Percentiles rank a stretch among this genome's conserved stretches.
Evolutionary conservation across 2,329 filamentous ascomycete species (phyloP).

Genomic region (Colletotrichum spaethianum): DNA sequence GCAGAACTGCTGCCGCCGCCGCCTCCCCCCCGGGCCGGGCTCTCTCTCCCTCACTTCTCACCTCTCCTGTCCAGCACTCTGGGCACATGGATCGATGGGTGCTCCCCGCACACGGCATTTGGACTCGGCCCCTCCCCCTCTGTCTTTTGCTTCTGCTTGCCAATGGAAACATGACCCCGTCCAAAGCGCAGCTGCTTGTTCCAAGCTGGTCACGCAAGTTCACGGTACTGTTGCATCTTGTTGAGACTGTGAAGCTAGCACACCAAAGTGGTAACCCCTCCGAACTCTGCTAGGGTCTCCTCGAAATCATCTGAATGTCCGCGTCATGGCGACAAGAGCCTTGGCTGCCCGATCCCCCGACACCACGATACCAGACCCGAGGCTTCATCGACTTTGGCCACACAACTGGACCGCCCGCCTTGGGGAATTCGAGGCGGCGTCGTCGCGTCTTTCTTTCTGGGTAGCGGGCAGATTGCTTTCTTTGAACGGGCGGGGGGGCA

Average conservation of each 20-base stretch:
- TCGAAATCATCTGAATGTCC: slow-evolving; percentile 16
- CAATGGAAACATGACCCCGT: not conserved
- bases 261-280: slow-evolving; percentile 10
- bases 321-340: slow-evolving; percentile 29
- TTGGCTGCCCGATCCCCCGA: slow-evolving; percentile 1
- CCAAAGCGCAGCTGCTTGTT: slow-evolving; percentile 1
- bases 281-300: slow-evolving; percentile 12
- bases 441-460: not conserved
- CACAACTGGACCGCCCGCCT: not conserved
- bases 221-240: slow-evolving; percentile 39
- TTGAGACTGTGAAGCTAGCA: slow-evolving; percentile 29
- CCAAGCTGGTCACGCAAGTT: slow-evolving; percentile 36
- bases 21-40: not conserved
- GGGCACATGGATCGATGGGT: not conserved
- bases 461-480: not conserved
- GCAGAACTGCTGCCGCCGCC: not conserved
- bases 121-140: not conserved
- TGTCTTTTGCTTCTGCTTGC: not conserved
- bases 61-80: not conserved
- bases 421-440: not conserved
- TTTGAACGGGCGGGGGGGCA: not conserved
- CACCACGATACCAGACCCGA: not conserved
- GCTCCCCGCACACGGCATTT: slow-evolving; percentile 39
- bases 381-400: not conserved
- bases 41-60: not conserved